Percentiles rank a stretch among this genome's conserved stretches.
phyloP scores from a whole-genome alignment of 225 moss, liverwort and hornwort genomes.

The Sphagnum tenellum region DNA sequence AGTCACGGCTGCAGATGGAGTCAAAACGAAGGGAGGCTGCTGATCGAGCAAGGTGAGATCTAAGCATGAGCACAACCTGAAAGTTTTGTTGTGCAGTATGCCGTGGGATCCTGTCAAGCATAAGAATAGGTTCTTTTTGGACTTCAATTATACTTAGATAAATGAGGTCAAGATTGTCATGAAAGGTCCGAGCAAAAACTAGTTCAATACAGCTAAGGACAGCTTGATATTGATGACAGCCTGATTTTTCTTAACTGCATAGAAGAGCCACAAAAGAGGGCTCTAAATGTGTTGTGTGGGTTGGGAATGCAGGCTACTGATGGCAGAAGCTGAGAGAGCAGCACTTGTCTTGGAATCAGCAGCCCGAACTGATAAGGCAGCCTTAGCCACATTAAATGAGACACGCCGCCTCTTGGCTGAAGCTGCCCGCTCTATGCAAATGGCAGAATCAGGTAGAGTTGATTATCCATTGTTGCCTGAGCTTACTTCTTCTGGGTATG shows the following conservation, averaged over 20 bases:
- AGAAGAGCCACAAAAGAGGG: not conserved
- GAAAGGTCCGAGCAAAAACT: not conserved
- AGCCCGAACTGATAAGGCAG: slow-evolving; percentile 21
- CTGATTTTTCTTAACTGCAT: too few species aligned
- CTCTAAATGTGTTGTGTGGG: not conserved
- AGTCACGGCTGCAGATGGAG: slow-evolving; percentile 28
- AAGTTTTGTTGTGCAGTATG: not conserved
- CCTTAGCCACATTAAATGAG: slow-evolving; percentile 25
- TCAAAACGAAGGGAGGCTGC: slow-evolving; percentile 28
- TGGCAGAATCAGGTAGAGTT: slow-evolving; percentile 20
- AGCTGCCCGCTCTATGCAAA: slow-evolving; percentile 34
- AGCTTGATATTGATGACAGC: too few species aligned
- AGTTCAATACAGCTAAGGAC: too few species aligned
- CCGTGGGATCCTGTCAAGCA: not conserved
- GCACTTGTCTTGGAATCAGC: slow-evolving; percentile 24
- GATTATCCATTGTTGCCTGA: not conserved
- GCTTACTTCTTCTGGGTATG: not conserved
- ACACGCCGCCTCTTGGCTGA: slow-evolving; percentile 37
- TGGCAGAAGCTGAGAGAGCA: slow-evolving; percentile 45
- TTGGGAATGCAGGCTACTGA: slow-evolving; percentile 20
- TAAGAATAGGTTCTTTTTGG: not conserved
- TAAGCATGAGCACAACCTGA: not conserved
- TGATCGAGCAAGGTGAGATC: slow-evolving; percentile 31
- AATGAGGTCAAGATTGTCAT: not conserved
- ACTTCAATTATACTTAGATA: not conserved